Percentiles rank a stretch among this genome's conserved stretches.
Evolutionary conservation across 2,329 filamentous ascomycete species (phyloP).

Genomic region (Berkeleyomyces basicola): DNA sequence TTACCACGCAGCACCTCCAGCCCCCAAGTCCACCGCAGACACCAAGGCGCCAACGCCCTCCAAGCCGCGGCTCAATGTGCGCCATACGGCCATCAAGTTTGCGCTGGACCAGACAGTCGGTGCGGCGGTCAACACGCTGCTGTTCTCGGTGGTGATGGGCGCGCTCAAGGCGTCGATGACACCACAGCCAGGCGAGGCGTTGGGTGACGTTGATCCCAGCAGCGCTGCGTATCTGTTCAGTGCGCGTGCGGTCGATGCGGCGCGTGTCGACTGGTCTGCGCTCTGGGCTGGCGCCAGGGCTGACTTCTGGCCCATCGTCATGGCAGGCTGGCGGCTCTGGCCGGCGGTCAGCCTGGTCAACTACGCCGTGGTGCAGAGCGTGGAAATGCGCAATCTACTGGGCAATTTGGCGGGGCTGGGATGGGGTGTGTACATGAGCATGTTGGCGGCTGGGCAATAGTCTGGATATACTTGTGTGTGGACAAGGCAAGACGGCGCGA

Average conservation of each 20-base stretch:
- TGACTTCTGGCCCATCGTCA: slow-evolving; percentile 48
- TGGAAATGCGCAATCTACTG: slow-evolving; percentile 52
- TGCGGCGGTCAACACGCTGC: slow-evolving; percentile 45
- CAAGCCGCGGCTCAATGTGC: slow-evolving; percentile 25
- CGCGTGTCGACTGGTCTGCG: slow-evolving; percentile 27
- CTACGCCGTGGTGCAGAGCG: slow-evolving; percentile 51
- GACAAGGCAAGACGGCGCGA: too few species aligned
- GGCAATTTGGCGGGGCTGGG: slow-evolving; percentile 54
- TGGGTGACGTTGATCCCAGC: slow-evolving; percentile 13
- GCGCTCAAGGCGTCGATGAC: slow-evolving; percentile 36
- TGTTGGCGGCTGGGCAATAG: slow-evolving; percentile 24
- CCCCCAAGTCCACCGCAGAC: slow-evolving; percentile 24
- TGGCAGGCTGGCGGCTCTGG: slow-evolving; percentile 54
- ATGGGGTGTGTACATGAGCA: slow-evolving; percentile 62
- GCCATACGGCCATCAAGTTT: slow-evolving; percentile 52
- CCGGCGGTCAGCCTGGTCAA: slow-evolving; percentile 53
- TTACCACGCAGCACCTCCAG: slow-evolving; percentile 23
- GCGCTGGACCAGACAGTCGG: slow-evolving; percentile 52
- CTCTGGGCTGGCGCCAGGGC: slow-evolving; percentile 29
- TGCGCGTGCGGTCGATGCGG: slow-evolving; percentile 27
- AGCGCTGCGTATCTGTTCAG: slow-evolving; percentile 23
- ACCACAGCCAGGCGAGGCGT: slow-evolving; percentile 19
- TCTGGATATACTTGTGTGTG: too few species aligned
- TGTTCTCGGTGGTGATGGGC: slow-evolving; percentile 44
- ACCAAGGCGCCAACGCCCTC: slow-evolving; percentile 24